Conservation (phyloP, 108 stramenopile species). For the Skeletonema marinoi region DNA sequence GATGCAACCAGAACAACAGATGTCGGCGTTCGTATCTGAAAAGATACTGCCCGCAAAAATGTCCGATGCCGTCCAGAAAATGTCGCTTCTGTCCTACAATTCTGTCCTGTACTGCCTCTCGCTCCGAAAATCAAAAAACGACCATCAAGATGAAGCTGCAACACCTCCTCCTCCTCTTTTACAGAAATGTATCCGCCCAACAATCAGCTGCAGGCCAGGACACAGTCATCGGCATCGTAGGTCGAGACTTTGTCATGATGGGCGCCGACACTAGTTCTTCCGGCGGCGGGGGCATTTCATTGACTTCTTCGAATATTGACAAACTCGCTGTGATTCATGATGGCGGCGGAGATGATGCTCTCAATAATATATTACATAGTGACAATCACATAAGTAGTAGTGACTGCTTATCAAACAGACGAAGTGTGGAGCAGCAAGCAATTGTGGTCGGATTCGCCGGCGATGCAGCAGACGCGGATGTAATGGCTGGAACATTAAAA, state of each 20-base stretch:
- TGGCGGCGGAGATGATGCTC: slow-evolving; percentile 40
- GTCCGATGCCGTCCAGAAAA: too few relatives aligned
- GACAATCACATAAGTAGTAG: not conserved
- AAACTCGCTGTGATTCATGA: slow-evolving; percentile 61
- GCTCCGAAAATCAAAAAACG: not conserved
- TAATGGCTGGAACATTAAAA: slow-evolving; percentile 53
- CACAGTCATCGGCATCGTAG: slow-evolving; percentile 77
- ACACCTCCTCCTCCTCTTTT: not conserved
- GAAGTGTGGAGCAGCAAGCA: slow-evolving; percentile 46
- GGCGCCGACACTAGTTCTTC: slow-evolving; percentile 71
- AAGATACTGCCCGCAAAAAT: too few relatives aligned
- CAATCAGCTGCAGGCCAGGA: slow-evolving; percentile 58
- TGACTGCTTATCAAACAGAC: not conserved
- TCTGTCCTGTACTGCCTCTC: too few relatives aligned
- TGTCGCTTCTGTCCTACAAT: too few relatives aligned
- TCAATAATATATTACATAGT: slow-evolving; percentile 3
- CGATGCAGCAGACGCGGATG: slow-evolving; percentile 72
- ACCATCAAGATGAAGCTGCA: not conserved
- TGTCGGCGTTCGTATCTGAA: too few relatives aligned
- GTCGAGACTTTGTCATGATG: slow-evolving; percentile 78
- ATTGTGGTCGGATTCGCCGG: slow-evolving; percentile 79
- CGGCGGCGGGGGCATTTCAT: slow-evolving; percentile 50
- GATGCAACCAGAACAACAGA: too few relatives aligned
- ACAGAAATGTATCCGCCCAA: slow-evolving; percentile 13
- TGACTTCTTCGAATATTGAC: slow-evolving; percentile 71